Percentiles rank a stretch among this genome's conserved stretches.
Evolutionary conservation across 257 asterid species (phyloP).

Genomic region (Nicotiana undulata): DNA sequence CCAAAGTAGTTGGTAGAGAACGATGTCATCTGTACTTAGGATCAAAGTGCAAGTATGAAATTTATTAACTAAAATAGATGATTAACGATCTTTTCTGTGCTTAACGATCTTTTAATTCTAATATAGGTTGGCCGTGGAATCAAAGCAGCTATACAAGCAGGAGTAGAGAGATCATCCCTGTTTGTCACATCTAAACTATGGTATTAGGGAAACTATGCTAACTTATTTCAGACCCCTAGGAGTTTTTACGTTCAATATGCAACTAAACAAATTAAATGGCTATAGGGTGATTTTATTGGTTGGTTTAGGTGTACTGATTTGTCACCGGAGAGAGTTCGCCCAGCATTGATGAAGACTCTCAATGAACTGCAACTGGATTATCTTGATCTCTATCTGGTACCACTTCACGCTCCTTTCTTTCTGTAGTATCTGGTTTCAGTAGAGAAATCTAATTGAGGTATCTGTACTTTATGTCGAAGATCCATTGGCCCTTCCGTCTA

Average conservation of each 20-base stretch:
- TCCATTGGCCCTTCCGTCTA: slow-evolving; percentile 65
- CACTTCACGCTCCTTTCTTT: not conserved
- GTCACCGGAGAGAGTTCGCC: slow-evolving; percentile 49
- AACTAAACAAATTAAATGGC: not conserved
- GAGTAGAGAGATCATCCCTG: slow-evolving; percentile 43
- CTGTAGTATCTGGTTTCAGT: not conserved
- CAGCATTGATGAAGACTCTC: slow-evolving; percentile 52
- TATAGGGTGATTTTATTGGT: not conserved
- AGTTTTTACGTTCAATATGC: not conserved
- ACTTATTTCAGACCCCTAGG: not conserved
- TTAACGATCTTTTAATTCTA: not conserved
- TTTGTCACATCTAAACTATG: slow-evolving; percentile 65
- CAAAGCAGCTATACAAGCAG: slow-evolving; percentile 53
- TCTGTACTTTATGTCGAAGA: slow-evolving; percentile 16
- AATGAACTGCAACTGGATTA: slow-evolving; percentile 54
- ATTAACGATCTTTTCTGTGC: not conserved
- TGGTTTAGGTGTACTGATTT: slow-evolving; percentile 51
- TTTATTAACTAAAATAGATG: not conserved
- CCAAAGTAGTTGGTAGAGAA: not conserved
- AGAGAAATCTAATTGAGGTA: not conserved
- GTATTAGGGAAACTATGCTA: slow-evolving; percentile 12
- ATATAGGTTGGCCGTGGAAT: slow-evolving; percentile 49
- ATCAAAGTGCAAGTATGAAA: not conserved
- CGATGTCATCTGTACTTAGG: not conserved
- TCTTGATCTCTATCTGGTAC: slow-evolving; percentile 71